These are phyloP conservation scores for Ophiostoma ips DNA, from an alignment of 2,329 filamentous ascomycete species.

Conservation along the genomic window DNA sequence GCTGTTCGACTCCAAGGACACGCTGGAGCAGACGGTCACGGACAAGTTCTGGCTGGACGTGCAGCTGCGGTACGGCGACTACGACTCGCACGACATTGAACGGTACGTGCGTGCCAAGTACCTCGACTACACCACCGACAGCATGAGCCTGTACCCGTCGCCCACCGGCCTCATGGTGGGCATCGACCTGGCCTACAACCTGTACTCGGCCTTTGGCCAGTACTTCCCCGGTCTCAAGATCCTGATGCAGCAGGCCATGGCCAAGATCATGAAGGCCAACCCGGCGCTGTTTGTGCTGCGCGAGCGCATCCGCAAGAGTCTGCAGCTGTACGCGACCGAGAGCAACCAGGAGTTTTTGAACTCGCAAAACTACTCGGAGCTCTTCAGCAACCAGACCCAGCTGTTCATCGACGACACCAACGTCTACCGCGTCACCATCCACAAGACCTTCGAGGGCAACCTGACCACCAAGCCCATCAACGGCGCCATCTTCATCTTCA, in stretches of 20 bases:
- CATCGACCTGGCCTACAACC: slow-evolving; percentile 93
- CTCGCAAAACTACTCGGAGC: slow-evolving; percentile 96
- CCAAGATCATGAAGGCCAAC: slow-evolving; percentile 99
- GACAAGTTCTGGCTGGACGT: slow-evolving; percentile 99
- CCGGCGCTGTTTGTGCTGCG: slow-evolving; percentile 90
- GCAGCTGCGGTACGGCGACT: slow-evolving; percentile 80
- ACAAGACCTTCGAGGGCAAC: slow-evolving; percentile 99
- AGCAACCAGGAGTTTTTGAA: slow-evolving; percentile 99
- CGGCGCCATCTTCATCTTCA: slow-evolving; percentile 99
- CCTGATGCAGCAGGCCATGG: slow-evolving; percentile 94
- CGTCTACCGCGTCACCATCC: slow-evolving; percentile 97
- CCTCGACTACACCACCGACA: slow-evolving; percentile 96
- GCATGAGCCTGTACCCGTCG: slow-evolving; percentile 96
- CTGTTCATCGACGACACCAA: slow-evolving; percentile 99
- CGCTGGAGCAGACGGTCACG: slow-evolving; percentile 82
- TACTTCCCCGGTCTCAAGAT: slow-evolving; percentile 98
- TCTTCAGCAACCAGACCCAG: slow-evolving; percentile 98
- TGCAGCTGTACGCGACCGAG: slow-evolving; percentile 95
- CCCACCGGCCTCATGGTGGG: slow-evolving; percentile 95
- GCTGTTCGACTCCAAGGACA: slow-evolving; percentile 91
- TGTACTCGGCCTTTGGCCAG: slow-evolving; percentile 95
- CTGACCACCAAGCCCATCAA: slow-evolving; percentile 99
- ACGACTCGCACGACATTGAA: slow-evolving; percentile 98
- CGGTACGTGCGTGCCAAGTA: slow-evolving; percentile 96
- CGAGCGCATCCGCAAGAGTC: slow-evolving; percentile 95